Conservation (phyloP, 2,329 filamentous ascomycete genomes). For the Apiospora saccharicola region DNA sequence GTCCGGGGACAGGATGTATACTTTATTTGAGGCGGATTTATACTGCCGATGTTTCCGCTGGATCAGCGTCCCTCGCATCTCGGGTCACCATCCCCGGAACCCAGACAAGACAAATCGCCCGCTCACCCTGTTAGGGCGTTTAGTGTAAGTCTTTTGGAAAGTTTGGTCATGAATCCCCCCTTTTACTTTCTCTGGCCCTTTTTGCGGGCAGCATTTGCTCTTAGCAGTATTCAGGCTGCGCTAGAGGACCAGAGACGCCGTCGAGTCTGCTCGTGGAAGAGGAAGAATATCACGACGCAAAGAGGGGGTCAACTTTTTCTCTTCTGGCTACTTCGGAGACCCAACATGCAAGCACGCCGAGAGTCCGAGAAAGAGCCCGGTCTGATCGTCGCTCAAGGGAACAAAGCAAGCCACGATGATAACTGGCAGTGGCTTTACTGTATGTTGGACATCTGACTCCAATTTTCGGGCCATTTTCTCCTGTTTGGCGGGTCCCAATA, state of each 20-base stretch:
- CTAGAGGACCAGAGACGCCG: background rate
- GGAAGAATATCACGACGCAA: background rate
- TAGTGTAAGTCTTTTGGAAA: background rate
- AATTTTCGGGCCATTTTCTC: conserved; percentile 10
- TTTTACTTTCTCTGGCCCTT: background rate
- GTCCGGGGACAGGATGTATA: background rate
- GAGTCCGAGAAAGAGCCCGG: background rate
- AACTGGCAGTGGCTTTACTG: background rate
- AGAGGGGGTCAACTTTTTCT: background rate
- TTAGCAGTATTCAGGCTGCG: background rate
- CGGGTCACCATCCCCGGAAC: background rate
- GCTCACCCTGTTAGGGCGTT: background rate
- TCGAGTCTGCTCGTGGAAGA: background rate
- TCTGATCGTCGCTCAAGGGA: background rate
- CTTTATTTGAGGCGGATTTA: background rate
- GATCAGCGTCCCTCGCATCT: background rate
- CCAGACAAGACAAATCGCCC: background rate
- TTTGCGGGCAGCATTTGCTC: background rate
- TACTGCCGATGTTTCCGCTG: background rate
- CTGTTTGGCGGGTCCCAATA: background rate
- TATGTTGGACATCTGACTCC: background rate
- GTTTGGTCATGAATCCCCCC: background rate
- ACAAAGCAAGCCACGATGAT: background rate
- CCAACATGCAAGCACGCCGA: background rate
- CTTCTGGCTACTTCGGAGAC: background rate